Percentiles rank a stretch among this genome's conserved stretches.
Evolutionary conservation across 306 rosid genomes (phyloP).

Genomic region (Dryas octopetala): DNA sequence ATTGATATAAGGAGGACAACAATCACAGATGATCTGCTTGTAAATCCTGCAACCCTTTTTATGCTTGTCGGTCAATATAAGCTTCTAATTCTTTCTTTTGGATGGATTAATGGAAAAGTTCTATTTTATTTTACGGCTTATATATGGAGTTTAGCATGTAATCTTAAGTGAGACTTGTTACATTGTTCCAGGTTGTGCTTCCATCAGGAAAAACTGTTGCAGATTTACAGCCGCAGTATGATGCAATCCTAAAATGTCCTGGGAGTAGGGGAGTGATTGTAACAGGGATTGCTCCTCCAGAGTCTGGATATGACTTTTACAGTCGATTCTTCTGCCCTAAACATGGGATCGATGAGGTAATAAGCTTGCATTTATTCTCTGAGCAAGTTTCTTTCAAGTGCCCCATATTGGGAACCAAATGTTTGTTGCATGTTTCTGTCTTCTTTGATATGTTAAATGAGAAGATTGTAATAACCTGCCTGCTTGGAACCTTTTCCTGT

Average conservation of each 20-base stretch:
- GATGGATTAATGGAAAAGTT: not conserved
- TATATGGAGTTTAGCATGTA: not conserved
- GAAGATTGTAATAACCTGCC: no score
- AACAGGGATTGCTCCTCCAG: constrained; percentile 56
- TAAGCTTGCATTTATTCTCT: not conserved
- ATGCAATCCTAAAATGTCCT: constrained; percentile 55
- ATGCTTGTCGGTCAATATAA: not conserved
- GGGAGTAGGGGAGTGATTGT: constrained; percentile 52
- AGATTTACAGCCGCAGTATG: constrained; percentile 52
- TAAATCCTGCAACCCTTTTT: constrained; percentile 33
- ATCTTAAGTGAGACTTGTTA: constrained; percentile 12
- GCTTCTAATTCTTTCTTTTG: not conserved
- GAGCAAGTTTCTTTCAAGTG: no score
- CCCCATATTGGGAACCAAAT: no score
- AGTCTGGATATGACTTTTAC: constrained; percentile 64
- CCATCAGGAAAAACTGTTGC: constrained; percentile 43
- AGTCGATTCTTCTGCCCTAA: constrained; percentile 67
- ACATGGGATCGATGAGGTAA: constrained; percentile 65
- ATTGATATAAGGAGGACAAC: no score
- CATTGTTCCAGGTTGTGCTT: constrained; percentile 50
- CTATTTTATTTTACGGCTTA: not conserved
- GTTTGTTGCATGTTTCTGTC: no score
- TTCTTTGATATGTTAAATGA: no score
- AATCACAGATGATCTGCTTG: constrained; percentile 41
- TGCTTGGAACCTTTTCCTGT: no score